Conservation (phyloP, 176 grass and related monocot species). For the Chloris gayana region DNA sequence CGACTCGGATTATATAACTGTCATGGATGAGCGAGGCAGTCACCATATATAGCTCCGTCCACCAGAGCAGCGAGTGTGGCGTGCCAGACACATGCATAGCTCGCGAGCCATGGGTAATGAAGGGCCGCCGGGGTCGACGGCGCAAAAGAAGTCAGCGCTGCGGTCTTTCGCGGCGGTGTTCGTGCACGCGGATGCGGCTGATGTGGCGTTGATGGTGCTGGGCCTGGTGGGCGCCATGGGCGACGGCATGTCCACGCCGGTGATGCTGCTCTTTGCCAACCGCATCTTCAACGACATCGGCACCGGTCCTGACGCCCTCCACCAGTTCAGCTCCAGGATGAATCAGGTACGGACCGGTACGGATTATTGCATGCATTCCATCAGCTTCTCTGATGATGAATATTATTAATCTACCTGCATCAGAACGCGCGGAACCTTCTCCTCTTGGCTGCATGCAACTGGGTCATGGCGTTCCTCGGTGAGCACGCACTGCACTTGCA, state of each 20-base stretch:
- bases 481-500: neutral
- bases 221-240: constrained; percentile 79
- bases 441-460: neutral
- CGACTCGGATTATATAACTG: no score
- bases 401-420: neutral
- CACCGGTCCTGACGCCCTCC: constrained; percentile 20
- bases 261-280: constrained; percentile 81
- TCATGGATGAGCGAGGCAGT: no score
- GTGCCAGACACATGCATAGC: neutral
- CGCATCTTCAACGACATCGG: constrained; percentile 85
- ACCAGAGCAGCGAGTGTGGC: neutral
- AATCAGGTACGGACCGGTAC: constrained; percentile 51
- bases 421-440: constrained; percentile 53
- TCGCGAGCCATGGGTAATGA: constrained; percentile 27
- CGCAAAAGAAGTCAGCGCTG: neutral
- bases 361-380: no score
- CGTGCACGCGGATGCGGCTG: constrained; percentile 72
- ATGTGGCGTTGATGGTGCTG: constrained; percentile 63
- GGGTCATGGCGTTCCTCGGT: neutral
- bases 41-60: no score
- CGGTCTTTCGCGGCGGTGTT: constrained; percentile 58
- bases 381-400: no score
- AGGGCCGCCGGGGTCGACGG: neutral
- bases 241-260: constrained; percentile 69
- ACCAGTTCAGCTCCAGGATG: constrained; percentile 62